A percentile compares a stretch with the other conserved stretches of the same genome.
phyloP scores from a whole-genome alignment of 116 monocot species.

The Iris pallida region DNA sequence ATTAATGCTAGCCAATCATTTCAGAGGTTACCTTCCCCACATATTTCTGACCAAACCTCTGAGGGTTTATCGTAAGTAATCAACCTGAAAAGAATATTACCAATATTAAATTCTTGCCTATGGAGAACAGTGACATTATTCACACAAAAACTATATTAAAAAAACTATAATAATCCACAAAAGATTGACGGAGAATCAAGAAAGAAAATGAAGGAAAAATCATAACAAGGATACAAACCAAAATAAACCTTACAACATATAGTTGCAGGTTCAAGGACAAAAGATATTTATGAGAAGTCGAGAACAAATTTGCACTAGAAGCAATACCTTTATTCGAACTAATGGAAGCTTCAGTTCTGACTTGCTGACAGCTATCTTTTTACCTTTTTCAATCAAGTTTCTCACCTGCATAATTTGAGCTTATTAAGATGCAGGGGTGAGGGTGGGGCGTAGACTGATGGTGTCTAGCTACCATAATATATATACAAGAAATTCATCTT shows the following conservation, averaged over 20 bases:
- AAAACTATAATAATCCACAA: background rate
- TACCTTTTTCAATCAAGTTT: too few relatives aligned
- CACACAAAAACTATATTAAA: background rate
- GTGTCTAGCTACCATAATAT: background rate
- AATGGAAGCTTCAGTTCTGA: conserved; percentile 97
- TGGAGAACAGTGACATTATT: background rate
- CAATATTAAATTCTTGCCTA: background rate
- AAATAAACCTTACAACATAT: background rate
- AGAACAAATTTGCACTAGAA: background rate
- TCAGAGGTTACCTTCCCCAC: conserved; percentile 86
- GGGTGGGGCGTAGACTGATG: background rate
- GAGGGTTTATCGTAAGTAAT: conserved; percentile 99
- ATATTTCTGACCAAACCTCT: conserved; percentile 98
- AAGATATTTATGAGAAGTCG: background rate
- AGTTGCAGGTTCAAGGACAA: background rate
- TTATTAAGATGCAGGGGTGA: conserved; percentile 7
- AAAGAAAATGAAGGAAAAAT: too few relatives aligned
- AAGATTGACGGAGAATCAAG: background rate
- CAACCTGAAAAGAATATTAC: conserved; percentile 58
- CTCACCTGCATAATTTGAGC: too few relatives aligned
- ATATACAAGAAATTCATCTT: conserved; percentile 19
- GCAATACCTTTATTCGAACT: conserved; percentile 76
- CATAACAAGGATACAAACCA: background rate
- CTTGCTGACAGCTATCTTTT: too few relatives aligned
- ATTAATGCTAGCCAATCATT: background rate